Conservation (phyloP, 1,139 yeast species). For the Saccharomycopsis phalli region DNA sequence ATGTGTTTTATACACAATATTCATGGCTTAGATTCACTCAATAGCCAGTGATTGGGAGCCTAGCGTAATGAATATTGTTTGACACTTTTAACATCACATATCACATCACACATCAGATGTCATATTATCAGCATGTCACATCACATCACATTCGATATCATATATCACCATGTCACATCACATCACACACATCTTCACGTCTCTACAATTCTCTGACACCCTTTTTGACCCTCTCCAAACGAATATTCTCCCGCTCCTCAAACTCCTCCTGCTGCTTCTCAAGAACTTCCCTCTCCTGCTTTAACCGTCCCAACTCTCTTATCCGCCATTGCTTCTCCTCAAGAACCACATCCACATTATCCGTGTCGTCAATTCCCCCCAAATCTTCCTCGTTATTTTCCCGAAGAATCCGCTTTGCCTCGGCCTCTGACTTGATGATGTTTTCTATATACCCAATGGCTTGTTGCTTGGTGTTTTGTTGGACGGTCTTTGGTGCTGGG, state of each 20-base stretch:
- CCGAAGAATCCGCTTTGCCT: constrained; percentile 20
- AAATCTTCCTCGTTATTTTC: constrained; percentile 22
- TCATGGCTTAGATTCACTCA: too few species aligned
- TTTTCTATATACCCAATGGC: constrained; percentile 27
- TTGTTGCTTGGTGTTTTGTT: constrained; percentile 22
- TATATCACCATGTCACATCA: too few species aligned
- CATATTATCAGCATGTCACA: too few species aligned
- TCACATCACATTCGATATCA: too few species aligned
- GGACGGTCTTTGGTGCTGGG: constrained; percentile 5
- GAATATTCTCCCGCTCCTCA: constrained; percentile 30
- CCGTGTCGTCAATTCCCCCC: constrained; percentile 44
- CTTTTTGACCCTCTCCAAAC: constrained; percentile 1
- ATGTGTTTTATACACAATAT: too few species aligned
- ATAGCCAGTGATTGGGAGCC: too few species aligned
- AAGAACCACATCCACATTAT: constrained; percentile 40
- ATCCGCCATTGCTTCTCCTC: constrained; percentile 40
- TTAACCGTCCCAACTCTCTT: constrained; percentile 35
- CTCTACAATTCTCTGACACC: background rate
- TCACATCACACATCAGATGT: too few species aligned
- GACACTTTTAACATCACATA: too few species aligned
- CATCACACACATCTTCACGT: background rate
- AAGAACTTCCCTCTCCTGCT: constrained; percentile 35
- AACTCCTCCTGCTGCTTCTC: constrained; percentile 32
- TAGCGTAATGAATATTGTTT: too few species aligned
- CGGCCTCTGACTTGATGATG: constrained; percentile 25